A percentile compares a stretch with the other conserved stretches of the same genome.
phyloP scores from a whole-genome alignment of 805 yeast genomes.

The Metschnikowia amazonensis region DNA sequence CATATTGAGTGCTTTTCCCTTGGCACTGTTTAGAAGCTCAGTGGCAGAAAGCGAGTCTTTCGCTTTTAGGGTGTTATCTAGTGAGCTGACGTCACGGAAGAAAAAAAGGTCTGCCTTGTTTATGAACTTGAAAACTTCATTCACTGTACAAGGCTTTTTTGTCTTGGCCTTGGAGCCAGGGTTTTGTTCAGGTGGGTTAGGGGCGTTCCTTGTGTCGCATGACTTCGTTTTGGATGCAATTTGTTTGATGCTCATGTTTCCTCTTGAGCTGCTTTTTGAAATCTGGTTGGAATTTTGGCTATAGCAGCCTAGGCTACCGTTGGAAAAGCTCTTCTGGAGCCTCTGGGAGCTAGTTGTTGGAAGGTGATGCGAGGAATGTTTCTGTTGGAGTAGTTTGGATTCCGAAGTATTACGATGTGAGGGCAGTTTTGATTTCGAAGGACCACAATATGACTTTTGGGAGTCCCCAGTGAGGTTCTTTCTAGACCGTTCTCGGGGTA shows the following conservation, averaged over 20 bases:
- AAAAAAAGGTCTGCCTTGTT: constrained; percentile 26
- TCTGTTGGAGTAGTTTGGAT: neutral
- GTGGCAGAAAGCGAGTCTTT: constrained; percentile 8
- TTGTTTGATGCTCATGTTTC: neutral
- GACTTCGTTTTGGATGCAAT: neutral
- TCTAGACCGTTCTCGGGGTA: neutral
- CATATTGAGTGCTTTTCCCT: constrained; percentile 33
- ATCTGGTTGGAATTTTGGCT: neutral
- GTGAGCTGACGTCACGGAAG: constrained; percentile 18
- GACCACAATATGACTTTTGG: neutral
- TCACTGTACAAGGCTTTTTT: constrained; percentile 14
- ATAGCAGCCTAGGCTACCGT: neutral
- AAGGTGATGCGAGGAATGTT: neutral
- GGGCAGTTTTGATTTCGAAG: neutral
- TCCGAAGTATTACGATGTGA: neutral
- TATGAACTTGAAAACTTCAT: constrained; percentile 23
- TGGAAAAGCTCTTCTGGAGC: neutral
- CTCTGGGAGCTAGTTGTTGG: neutral
- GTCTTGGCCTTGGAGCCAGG: neutral
- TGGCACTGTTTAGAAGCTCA: constrained; percentile 3
- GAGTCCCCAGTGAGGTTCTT: neutral
- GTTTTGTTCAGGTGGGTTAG: neutral
- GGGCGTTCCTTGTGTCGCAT: neutral
- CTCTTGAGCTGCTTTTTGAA: neutral
- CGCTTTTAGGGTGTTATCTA: constrained; percentile 6